Conservation (phyloP, 352 stramenopile species). For the Pythium phragmiticola region DNA sequence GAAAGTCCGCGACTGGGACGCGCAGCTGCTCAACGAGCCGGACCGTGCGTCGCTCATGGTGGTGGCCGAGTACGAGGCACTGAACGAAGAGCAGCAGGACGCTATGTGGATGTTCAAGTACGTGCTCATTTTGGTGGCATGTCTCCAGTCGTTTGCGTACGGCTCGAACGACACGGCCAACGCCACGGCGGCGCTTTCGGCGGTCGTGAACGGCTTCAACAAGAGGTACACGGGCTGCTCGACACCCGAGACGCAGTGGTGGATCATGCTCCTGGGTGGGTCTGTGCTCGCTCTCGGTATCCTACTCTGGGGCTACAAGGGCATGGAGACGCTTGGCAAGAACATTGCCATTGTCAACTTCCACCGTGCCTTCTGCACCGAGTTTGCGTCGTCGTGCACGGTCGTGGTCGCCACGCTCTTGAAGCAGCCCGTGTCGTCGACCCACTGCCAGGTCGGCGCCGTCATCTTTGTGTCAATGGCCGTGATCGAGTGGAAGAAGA, state of each 20-base stretch:
- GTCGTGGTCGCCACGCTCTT: constrained; percentile 53
- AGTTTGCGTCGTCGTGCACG: constrained; percentile 65
- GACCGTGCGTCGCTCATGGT: constrained; percentile 24
- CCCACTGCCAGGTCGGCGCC: constrained; percentile 64
- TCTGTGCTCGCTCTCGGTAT: constrained; percentile 53
- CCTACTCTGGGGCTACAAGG: constrained; percentile 57
- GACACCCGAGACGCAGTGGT: constrained; percentile 38
- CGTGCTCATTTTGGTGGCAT: constrained; percentile 72
- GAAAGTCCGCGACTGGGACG: constrained; percentile 1
- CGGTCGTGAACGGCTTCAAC: constrained; percentile 61
- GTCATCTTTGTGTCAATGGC: constrained; percentile 48
- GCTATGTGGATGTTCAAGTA: constrained; percentile 50
- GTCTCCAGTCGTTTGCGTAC: constrained; percentile 72
- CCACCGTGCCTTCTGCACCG: constrained; percentile 65
- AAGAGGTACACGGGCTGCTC: constrained; percentile 29
- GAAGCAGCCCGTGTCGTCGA: constrained; percentile 52
- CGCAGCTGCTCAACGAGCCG: constrained; percentile 3
- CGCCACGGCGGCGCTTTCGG: constrained; percentile 62
- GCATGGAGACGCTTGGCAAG: constrained; percentile 58
- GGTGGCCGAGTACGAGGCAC: constrained; percentile 27
- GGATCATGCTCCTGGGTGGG: constrained; percentile 62
- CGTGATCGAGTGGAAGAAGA: constrained; percentile 24
- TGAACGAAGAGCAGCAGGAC: constrained; percentile 38
- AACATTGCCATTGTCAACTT: constrained; percentile 57
- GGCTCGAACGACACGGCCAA: constrained; percentile 85